Evolutionary conservation across 1,284 basidiomycete genomes (phyloP).

Genomic region (Fomitopsis palustris): DNA sequence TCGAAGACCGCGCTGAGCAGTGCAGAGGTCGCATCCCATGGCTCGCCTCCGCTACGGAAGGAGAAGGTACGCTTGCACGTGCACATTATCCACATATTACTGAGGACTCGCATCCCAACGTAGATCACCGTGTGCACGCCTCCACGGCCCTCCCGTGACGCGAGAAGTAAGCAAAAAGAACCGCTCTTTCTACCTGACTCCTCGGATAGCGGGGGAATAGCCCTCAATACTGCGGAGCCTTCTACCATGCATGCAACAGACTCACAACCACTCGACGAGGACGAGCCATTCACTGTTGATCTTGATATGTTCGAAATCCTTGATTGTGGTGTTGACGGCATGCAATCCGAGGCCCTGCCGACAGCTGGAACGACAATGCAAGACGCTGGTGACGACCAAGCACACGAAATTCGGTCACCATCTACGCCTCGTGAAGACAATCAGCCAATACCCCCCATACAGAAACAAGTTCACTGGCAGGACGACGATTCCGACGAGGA

Average conservation of each 20-base stretch:
- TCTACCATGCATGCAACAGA: not conserved
- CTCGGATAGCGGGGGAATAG: conserved; percentile 4
- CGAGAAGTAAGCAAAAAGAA: not conserved
- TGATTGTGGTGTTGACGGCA: not conserved
- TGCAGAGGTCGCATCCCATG: not conserved
- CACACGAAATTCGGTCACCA: not conserved
- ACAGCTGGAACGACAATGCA: not conserved
- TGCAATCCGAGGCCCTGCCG: not conserved
- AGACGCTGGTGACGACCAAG: not conserved
- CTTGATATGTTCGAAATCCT: conserved; percentile 29
- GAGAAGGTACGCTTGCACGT: not conserved
- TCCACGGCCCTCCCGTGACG: not conserved
- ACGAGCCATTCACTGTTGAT: conserved; percentile 34
- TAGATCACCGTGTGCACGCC: not conserved
- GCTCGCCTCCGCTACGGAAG: not conserved
- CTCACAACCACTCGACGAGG: conserved; percentile 1
- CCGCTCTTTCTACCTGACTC: conserved; percentile 6
- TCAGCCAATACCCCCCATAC: not conserved
- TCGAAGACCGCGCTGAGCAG: not conserved
- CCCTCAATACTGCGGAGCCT: not conserved
- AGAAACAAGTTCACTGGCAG: conserved; percentile 1
- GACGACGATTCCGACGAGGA: conserved; percentile 3
- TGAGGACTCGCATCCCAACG: not conserved
- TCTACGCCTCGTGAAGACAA: not conserved
- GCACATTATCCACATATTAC: not conserved